These are phyloP conservation scores for Agroathelia rolfsii DNA, from an alignment of 1,284 basidiomycete genomes.

Conservation along the genomic window DNA sequence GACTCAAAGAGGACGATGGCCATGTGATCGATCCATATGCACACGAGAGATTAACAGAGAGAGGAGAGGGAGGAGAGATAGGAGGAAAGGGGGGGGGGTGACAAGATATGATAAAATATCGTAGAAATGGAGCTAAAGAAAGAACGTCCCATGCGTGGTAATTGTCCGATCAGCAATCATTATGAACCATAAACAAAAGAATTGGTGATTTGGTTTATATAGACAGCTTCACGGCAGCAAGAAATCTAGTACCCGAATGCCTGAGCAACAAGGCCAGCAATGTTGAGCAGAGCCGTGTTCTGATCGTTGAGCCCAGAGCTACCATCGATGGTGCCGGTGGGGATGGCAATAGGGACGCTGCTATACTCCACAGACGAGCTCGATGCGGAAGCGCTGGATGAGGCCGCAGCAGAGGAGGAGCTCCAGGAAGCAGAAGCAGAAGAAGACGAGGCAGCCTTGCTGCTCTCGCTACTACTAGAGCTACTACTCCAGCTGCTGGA, in stretches of 20 bases:
- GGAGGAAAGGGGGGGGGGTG: too few relatives aligned
- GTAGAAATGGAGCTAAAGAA: too few relatives aligned
- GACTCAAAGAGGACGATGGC: too few relatives aligned
- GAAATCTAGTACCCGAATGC: conserved; percentile 15
- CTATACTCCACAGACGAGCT: conserved; percentile 12
- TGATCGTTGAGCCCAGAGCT: conserved; percentile 18
- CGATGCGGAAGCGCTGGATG: conserved; percentile 7
- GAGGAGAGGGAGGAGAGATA: too few relatives aligned
- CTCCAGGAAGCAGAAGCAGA: conserved; percentile 14
- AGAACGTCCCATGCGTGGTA: too few relatives aligned
- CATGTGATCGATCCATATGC: too few relatives aligned
- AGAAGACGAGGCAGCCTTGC: conserved; percentile 15
- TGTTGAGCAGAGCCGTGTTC: conserved; percentile 27
- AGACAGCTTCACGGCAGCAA: not conserved
- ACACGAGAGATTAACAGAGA: too few relatives aligned
- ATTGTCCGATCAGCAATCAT: too few relatives aligned
- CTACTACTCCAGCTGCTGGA: conserved; percentile 9
- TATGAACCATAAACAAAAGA: too few relatives aligned
- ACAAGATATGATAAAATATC: too few relatives aligned
- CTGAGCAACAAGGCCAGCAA: conserved; percentile 26
- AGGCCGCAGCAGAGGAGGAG: conserved; percentile 12
- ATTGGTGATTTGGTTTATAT: too few relatives aligned
- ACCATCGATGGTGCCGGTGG: conserved; percentile 16
- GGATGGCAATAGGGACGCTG: conserved; percentile 17
- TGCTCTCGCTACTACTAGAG: conserved; percentile 9